Conservation (phyloP, 73 alveolate species). For the Uronychia setigera region DNA sequence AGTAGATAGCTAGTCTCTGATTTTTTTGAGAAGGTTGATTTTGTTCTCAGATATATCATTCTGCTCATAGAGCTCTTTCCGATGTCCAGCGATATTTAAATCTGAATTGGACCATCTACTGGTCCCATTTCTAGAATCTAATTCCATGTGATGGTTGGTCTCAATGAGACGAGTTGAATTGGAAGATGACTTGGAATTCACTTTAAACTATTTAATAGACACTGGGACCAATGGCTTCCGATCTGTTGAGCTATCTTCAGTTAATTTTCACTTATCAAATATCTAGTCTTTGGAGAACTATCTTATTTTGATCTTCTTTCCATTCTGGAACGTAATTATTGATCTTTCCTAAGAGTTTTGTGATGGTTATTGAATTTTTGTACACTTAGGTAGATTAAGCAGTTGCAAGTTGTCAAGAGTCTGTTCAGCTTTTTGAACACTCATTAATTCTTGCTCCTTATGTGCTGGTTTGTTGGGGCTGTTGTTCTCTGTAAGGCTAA, state of each 20-base stretch:
- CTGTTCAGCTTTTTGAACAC: too few species aligned
- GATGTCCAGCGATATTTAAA: background rate
- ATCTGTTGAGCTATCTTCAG: too few species aligned
- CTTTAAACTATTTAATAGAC: background rate
- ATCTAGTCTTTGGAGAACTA: background rate
- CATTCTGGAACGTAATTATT: background rate
- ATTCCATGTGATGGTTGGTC: background rate
- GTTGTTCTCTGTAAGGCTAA: too few species aligned
- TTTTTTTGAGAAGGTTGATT: background rate
- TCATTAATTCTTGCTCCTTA: background rate
- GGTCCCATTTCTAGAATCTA: background rate
- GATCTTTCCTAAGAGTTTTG: background rate
- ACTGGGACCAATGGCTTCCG: background rate
- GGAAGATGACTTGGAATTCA: background rate
- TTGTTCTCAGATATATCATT: background rate
- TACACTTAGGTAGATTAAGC: background rate
- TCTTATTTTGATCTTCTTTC: background rate
- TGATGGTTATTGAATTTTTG: background rate
- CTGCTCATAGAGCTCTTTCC: background rate
- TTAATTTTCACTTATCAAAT: background rate
- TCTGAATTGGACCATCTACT: background rate
- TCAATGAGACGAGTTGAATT: background rate
- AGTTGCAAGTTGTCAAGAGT: background rate
- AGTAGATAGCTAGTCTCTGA: background rate
- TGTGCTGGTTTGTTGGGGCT: background rate